Evolutionary conservation across 345 rosid species (phyloP).

Genomic region (Ceriops zippeliana): DNA sequence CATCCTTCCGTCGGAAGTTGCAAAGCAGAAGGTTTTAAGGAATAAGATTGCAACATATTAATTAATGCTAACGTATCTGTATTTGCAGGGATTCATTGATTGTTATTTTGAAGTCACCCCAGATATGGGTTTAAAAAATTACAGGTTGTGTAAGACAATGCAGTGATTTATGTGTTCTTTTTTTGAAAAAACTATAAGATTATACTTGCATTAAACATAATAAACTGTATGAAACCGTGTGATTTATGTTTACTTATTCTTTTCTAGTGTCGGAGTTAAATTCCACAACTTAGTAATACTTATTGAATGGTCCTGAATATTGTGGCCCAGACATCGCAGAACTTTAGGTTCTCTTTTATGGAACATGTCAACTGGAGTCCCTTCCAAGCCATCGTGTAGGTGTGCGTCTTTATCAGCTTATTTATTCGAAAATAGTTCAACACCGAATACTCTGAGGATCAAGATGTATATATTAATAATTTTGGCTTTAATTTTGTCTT

Average conservation of each 20-base stretch:
- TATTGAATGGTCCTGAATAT: background rate
- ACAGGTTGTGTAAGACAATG: background rate
- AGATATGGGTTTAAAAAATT: background rate
- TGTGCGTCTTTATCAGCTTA: too few species aligned
- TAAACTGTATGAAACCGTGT: background rate
- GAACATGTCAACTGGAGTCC: too few species aligned
- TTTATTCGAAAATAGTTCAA: too few species aligned
- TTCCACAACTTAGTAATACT: background rate
- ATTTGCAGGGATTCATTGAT: too few species aligned
- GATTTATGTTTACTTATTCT: background rate
- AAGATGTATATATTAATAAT: too few species aligned
- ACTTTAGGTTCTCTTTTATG: background rate
- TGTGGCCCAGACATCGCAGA: background rate
- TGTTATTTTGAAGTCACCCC: too few species aligned
- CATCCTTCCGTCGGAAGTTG: background rate
- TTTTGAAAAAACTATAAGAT: too few species aligned
- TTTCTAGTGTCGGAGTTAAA: background rate
- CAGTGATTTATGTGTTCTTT: background rate
- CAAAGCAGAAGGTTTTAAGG: background rate
- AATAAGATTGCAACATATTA: too few species aligned
- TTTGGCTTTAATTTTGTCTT: background rate
- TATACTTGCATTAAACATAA: too few species aligned
- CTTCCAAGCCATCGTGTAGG: too few species aligned
- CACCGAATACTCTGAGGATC: background rate
- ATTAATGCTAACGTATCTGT: too few species aligned